Evolutionary conservation across 208 protist species (phyloP).

Genomic region (Crithidia thermophila): DNA sequence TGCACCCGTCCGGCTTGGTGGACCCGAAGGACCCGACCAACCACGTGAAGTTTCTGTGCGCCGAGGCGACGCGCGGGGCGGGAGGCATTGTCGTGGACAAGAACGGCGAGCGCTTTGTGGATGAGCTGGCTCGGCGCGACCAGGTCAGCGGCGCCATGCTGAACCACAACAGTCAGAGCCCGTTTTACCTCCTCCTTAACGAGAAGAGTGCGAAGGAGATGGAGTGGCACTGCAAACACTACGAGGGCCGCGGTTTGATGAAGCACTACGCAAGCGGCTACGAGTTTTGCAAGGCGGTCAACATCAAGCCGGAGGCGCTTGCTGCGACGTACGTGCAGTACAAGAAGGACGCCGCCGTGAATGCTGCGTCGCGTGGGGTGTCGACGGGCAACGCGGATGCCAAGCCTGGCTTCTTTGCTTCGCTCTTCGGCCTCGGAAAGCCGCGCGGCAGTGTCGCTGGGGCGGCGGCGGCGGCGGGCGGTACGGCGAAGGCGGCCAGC

Average conservation of each 20-base stretch:
- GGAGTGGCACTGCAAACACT: conserved; percentile 80
- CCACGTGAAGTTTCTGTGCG: conserved; percentile 91
- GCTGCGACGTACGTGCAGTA: conserved; percentile 54
- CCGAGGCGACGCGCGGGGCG: conserved; percentile 93
- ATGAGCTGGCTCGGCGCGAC: conserved; percentile 94
- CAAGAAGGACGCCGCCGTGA: conserved; percentile 39
- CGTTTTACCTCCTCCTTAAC: conserved; percentile 76
- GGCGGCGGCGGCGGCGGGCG: not conserved
- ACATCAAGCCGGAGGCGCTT: conserved; percentile 35
- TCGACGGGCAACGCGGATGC: not conserved
- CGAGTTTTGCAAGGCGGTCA: conserved; percentile 55
- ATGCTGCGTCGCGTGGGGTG: conserved; percentile 24
- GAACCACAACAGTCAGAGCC: conserved; percentile 38
- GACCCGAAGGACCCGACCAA: conserved; percentile 82
- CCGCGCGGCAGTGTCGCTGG: not conserved
- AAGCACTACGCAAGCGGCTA: conserved; percentile 39
- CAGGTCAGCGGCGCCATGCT: conserved; percentile 82
- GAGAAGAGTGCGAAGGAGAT: conserved; percentile 60
- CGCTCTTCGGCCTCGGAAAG: conserved; percentile 26
- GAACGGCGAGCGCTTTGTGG: conserved; percentile 78
- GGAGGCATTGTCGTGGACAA: conserved; percentile 89
- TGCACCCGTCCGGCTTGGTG: conserved; percentile 95
- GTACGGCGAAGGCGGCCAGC: not conserved
- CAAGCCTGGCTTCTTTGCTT: conserved; percentile 34
- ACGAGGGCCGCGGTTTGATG: conserved; percentile 81